A percentile compares a stretch with the other conserved stretches of the same genome.
Evolutionary conservation across 2,329 filamentous ascomycete genomes (phyloP).

Genomic region (Fusarium sp.): DNA sequence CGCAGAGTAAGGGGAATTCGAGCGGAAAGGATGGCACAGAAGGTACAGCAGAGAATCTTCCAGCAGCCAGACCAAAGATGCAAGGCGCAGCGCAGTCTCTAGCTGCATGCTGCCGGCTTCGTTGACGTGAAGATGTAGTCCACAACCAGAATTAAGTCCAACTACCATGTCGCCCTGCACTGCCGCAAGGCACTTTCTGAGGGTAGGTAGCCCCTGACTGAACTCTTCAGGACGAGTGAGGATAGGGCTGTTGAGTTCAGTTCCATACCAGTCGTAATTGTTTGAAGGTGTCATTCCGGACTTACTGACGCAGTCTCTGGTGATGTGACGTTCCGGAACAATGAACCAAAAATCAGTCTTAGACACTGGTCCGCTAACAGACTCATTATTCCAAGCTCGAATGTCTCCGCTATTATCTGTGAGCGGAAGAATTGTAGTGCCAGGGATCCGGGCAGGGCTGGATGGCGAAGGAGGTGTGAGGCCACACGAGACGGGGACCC

Average conservation of each 20-base stretch:
- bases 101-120: constrained; percentile 23
- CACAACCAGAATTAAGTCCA: constrained; percentile 40
- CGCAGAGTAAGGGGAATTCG: constrained; percentile 27
- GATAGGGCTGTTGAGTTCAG: constrained; percentile 42
- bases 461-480: neutral
- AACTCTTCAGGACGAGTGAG: constrained; percentile 31
- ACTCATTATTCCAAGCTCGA: constrained; percentile 33
- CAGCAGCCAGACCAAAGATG: constrained; percentile 35
- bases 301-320: constrained; percentile 22
- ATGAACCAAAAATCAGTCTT: constrained; percentile 36
- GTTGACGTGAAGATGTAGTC: constrained; percentile 43
- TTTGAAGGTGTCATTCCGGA: constrained; percentile 25
- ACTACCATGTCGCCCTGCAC: constrained; percentile 32
- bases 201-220: constrained; percentile 27
- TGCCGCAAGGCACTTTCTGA: constrained; percentile 28
- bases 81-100: constrained; percentile 27
- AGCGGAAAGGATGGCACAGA: constrained; percentile 37
- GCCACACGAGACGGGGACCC: constrained; percentile 32
- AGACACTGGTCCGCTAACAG: neutral
- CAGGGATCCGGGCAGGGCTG: constrained; percentile 4
- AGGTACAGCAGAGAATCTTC: constrained; percentile 36
- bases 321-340: constrained; percentile 36
- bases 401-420: constrained; percentile 14
- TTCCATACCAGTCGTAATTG: constrained; percentile 38
- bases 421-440: constrained; percentile 18